Evolutionary conservation across 2,329 filamentous ascomycete species (phyloP), one percentile per base, ranked within the genome.

Genomic region (Dothistroma septosporum): DNA sequence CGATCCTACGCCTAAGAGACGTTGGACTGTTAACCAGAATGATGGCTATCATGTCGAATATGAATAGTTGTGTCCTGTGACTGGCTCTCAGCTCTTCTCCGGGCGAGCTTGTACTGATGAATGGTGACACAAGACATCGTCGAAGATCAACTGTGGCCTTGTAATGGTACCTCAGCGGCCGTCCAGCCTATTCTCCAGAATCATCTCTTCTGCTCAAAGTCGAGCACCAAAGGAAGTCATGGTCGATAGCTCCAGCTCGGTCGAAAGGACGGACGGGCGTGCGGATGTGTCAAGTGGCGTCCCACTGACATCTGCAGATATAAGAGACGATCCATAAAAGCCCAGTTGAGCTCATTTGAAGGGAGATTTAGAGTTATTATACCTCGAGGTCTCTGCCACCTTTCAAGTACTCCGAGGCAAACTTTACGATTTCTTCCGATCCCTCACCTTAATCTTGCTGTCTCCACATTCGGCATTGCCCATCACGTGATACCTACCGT

Each of bases 21-120:
- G 65, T 32, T 67, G 65, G 65, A 65, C 65, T 28, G 55, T 61
- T n/a, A 59, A 61, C 57, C 59, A 65, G 53, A 63, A 64, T 50
- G 65, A 67, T 60, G 62, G 60, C 58, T 53, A 61, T 57, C 56
- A 61, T 57, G 57, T 63, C 31, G 55, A 60, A 60, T 52, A 60
- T 58, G 60, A 58, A 55, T 46, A 62, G 47, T 22, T 47, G 33
- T 22, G 52, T 55, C 52, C 7, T 11, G 33, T 16, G 33, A 9
- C 2, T 37, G 10, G 10, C 10, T 9, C 33, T 48, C 44, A 50
- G 47, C 47, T 50, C 47, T 10, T n/a, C 19, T n/a, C 35, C 35
- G 16, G 16, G 14, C 5, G 41, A n/a, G 41, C 14, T n/a, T 5
- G 41, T n/a, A n/a, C 24, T 37, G 14, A 9, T 16, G 33, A 37